Evolutionary conservation across 2,329 filamentous ascomycete species (phyloP), one percentile per base, ranked within the genome.

Genomic region (Diaporthe destruens): DNA sequence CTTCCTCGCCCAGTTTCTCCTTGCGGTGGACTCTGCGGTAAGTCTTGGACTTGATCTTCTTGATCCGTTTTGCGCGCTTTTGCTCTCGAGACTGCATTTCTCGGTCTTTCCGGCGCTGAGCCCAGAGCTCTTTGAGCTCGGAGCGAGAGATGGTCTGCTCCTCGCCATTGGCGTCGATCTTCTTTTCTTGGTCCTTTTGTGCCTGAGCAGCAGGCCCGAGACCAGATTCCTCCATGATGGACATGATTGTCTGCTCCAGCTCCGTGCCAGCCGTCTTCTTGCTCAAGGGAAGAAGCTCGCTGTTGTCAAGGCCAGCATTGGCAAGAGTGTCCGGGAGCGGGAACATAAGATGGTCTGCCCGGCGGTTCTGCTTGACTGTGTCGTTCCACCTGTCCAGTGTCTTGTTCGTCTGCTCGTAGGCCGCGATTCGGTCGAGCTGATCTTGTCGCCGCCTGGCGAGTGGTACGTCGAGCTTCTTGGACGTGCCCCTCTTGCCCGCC

Each of bases 41-140:
- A 0, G 95, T 90, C 82, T 98, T 99, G 80, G 94, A 97, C 87
- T 99, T 99, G 85, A 99, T 99, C 86, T 98, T 98, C 85, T 98
- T 98, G 83, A 99, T 94, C 32, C 96, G 92, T 83, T 95, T 97
- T 9, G 95, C 90, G 71, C 95, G 92, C 55, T 95, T 92, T 79
- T 97, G 93, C 82, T 98, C 96, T 14, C 95, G 89, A 77, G 97
- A 98, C 76, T 96, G 88, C 9, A 98, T 84, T 78, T 98, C 96
- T 76, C 96, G 89, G 75, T 94, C 91, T 80, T 91, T 91, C 16
- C 96, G 91, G 71, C 96, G 88, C 79, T 95, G 91, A 61, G 92
- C 90, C 71, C 92, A 88, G 32, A 94, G 87, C 61, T 92, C 92
- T 80, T 92, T 89, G 34, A 94, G 89, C 77, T 94, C 93, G 0